A percentile compares a stretch with the other conserved stretches of the same genome.
Evolutionary conservation across 2,329 filamentous ascomycete species (phyloP).

Genomic region (Alternaria infectoria): DNA sequence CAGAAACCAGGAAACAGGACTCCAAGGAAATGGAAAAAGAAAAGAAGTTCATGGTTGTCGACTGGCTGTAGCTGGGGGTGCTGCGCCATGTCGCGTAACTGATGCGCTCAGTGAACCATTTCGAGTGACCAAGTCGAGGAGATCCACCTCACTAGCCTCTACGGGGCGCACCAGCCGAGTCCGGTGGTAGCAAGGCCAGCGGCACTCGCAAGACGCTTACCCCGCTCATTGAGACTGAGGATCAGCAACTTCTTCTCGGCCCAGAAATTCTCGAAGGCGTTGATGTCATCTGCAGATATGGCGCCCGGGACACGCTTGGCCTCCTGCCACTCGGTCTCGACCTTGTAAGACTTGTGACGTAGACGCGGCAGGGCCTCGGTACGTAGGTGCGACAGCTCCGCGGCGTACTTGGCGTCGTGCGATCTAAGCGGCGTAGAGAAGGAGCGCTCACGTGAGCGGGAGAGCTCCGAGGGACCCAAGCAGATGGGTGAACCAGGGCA

Average conservation of each 20-base stretch:
- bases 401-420: slow-evolving; percentile 42
- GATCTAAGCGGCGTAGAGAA: slow-evolving; percentile 45
- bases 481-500: slow-evolving; percentile 40
- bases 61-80: background rate
- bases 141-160: slow-evolving; percentile 39
- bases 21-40: slow-evolving; percentile 11
- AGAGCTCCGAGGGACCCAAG: slow-evolving; percentile 25
- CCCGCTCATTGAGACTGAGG: slow-evolving; percentile 38
- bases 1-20: slow-evolving; percentile 3
- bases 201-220: slow-evolving; percentile 33
- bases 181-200: slow-evolving; percentile 36
- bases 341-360: slow-evolving; percentile 47
- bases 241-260: slow-evolving; percentile 43
- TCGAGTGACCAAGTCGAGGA: slow-evolving; percentile 6
- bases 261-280: slow-evolving; percentile 51
- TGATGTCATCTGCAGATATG: slow-evolving; percentile 28
- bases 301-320: slow-evolving; percentile 36
- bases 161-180: slow-evolving; percentile 45
- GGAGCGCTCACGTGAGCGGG: slow-evolving; percentile 35
- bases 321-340: slow-evolving; percentile 45
- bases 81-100: background rate
- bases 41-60: background rate
- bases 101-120: slow-evolving; percentile 12
- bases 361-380: slow-evolving; percentile 52
- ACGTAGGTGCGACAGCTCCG: slow-evolving; percentile 49